These are phyloP conservation scores for Gamsiella multidivaricata DNA, from an alignment of 192 early-diverging fungal genomes.

Conservation along the genomic window DNA sequence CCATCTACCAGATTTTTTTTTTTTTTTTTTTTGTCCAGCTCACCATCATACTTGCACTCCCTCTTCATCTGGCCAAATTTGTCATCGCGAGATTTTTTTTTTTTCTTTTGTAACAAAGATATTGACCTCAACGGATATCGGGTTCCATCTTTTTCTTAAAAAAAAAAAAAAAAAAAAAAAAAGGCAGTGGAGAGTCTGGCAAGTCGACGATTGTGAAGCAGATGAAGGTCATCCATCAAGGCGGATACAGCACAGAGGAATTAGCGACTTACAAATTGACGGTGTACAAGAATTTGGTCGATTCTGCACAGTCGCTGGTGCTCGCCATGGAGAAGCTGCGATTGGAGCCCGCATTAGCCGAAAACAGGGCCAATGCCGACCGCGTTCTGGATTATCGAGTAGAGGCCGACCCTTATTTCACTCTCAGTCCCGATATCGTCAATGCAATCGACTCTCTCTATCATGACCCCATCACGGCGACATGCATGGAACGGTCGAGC, in stretches of 20 bases:
- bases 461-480: slow-evolving; percentile 74
- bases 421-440: slow-evolving; percentile 73
- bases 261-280: slow-evolving; percentile 78
- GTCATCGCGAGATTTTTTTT: not conserved
- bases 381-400: slow-evolving; percentile 60
- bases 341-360: slow-evolving; percentile 61
- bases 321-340: slow-evolving; percentile 75
- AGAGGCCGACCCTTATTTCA: slow-evolving; percentile 63
- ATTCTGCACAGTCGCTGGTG: slow-evolving; percentile 82
- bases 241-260: slow-evolving; percentile 88
- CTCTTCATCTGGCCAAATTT: not conserved
- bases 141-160: not conserved
- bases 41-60: not conserved
- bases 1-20: too few relatives aligned
- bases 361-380: slow-evolving; percentile 59
- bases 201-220: slow-evolving; percentile 97
- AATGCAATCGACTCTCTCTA: slow-evolving; percentile 78
- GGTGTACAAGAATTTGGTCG: slow-evolving; percentile 88
- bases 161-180: not conserved
- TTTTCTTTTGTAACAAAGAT: too few relatives aligned
- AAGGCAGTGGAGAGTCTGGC: slow-evolving; percentile 94
- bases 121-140: not conserved
- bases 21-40: too few relatives aligned
- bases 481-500: slow-evolving; percentile 75
- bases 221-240: slow-evolving; percentile 97